Evolutionary conservation across 1,284 basidiomycete genomes (phyloP).

Genomic region (Apiotrichum gamsii): DNA sequence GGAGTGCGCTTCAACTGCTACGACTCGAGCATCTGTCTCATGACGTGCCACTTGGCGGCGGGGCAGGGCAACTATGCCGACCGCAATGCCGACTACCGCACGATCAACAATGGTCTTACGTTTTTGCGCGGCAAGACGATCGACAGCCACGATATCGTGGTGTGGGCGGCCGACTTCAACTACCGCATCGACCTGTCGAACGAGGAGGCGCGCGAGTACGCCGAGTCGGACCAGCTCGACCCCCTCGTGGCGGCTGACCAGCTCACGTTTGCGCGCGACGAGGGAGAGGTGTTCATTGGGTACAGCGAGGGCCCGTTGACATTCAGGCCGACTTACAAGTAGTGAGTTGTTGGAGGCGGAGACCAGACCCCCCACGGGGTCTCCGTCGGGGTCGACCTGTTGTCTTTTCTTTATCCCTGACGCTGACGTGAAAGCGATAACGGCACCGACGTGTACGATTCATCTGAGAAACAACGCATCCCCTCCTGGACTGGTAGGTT

Average conservation of each 20-base stretch:
- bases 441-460: conserved; percentile 75
- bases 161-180: conserved; percentile 94
- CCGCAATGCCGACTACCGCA: conserved; percentile 85
- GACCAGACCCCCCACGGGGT: neutral
- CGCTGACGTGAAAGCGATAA: conserved; percentile 39
- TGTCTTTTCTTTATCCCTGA: too few species aligned
- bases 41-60: conserved; percentile 87
- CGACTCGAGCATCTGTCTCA: conserved; percentile 87
- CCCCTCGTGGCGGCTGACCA: conserved; percentile 76
- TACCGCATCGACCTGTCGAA: conserved; percentile 88
- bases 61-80: conserved; percentile 85
- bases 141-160: conserved; percentile 70
- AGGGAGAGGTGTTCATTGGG: conserved; percentile 65
- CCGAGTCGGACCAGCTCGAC: conserved; percentile 61
- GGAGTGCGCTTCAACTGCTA: conserved; percentile 85
- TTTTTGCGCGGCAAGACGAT: conserved; percentile 87
- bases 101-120: conserved; percentile 72
- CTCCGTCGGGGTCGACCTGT: too few species aligned
- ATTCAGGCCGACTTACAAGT: conserved; percentile 57
- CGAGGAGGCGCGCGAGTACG: conserved; percentile 64
- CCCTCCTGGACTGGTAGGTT: conserved; percentile 89
- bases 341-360: too few species aligned
- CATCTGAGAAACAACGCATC: conserved; percentile 90
- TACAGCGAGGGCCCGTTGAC: conserved; percentile 82
- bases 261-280: conserved; percentile 64